Conservation (phyloP, 148 eudicot species). For the Vaccinium macrocarpon region DNA sequence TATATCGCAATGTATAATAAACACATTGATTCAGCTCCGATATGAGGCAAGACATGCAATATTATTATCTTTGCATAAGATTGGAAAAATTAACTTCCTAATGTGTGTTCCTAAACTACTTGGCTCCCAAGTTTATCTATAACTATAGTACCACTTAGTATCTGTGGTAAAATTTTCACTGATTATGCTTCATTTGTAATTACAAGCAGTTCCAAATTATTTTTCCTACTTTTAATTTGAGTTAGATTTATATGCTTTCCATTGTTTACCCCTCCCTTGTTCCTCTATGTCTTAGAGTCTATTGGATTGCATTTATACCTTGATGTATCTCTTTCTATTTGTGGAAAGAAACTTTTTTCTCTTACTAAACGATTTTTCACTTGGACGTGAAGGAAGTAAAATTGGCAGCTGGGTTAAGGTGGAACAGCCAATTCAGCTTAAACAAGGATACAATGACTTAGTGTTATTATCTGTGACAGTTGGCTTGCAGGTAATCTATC, state of each 20-base stretch:
- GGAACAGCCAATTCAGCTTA: conserved; percentile 59
- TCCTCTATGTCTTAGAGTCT: background rate
- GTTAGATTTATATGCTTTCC: background rate
- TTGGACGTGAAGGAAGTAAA: conserved; percentile 64
- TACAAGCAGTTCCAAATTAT: background rate
- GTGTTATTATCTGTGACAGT: conserved; percentile 73
- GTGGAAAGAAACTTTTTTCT: background rate
- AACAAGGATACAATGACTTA: conserved; percentile 77
- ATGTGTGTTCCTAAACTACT: background rate
- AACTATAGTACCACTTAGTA: background rate
- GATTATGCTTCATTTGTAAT: background rate
- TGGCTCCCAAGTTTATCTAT: background rate
- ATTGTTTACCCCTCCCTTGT: background rate
- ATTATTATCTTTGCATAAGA: background rate
- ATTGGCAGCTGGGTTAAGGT: conserved; percentile 78
- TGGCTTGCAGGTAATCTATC: conserved; percentile 76
- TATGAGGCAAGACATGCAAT: background rate
- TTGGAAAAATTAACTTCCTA: background rate
- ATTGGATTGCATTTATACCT: background rate
- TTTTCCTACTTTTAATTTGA: background rate
- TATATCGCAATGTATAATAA: background rate
- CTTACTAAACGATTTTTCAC: conserved; percentile 7
- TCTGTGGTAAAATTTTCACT: background rate
- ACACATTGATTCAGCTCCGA: background rate
- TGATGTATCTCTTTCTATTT: background rate